Percentiles rank a stretch among this genome's conserved stretches.
These are phyloP conservation scores for Phytomonas serpens DNA, from an alignment of 208 protist genomes.

Conservation along the genomic window DNA sequence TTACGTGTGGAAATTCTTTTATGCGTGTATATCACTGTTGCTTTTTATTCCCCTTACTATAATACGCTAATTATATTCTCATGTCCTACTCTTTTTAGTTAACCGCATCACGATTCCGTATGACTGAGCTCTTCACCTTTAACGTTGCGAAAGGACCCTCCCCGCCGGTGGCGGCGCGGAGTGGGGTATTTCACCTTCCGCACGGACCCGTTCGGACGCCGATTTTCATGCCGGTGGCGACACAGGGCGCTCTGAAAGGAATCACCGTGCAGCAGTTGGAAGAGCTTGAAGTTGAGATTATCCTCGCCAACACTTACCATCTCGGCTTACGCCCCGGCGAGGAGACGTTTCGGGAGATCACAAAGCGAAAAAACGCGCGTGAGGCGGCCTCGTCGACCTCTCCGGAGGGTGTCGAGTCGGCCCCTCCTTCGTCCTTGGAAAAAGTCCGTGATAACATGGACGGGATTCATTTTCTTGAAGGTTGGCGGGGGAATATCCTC, in stretches of 20 bases:
- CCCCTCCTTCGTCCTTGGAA: not conserved
- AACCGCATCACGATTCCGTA: not conserved
- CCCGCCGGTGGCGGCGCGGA: slow-evolving; percentile 54
- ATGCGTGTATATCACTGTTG: no score
- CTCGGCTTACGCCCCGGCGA: slow-evolving; percentile 93
- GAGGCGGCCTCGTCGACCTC: slow-evolving; percentile 3
- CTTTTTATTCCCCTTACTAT: slow-evolving; percentile 9
- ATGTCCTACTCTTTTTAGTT: not conserved
- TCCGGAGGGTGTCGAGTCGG: not conserved
- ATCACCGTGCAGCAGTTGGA: slow-evolving; percentile 92
- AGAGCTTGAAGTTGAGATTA: slow-evolving; percentile 92
- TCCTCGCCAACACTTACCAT: slow-evolving; percentile 99
- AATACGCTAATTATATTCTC: slow-evolving; percentile 10
- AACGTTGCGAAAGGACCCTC: slow-evolving; percentile 44
- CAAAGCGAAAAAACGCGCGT: slow-evolving; percentile 47
- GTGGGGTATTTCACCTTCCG: slow-evolving; percentile 85
- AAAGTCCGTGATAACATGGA: slow-evolving; percentile 84
- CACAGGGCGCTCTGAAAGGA: slow-evolving; percentile 96
- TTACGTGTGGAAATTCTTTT: not conserved
- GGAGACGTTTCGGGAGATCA: slow-evolving; percentile 67
- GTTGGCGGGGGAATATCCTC: slow-evolving; percentile 94
- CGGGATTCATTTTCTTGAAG: slow-evolving; percentile 96
- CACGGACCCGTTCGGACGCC: slow-evolving; percentile 88
- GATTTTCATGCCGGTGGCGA: slow-evolving; percentile 98
- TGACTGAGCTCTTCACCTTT: slow-evolving; percentile 54